Evolutionary conservation across 768 basidiomycete species (phyloP).

Genomic region (Termitomyces bulborhizus): DNA sequence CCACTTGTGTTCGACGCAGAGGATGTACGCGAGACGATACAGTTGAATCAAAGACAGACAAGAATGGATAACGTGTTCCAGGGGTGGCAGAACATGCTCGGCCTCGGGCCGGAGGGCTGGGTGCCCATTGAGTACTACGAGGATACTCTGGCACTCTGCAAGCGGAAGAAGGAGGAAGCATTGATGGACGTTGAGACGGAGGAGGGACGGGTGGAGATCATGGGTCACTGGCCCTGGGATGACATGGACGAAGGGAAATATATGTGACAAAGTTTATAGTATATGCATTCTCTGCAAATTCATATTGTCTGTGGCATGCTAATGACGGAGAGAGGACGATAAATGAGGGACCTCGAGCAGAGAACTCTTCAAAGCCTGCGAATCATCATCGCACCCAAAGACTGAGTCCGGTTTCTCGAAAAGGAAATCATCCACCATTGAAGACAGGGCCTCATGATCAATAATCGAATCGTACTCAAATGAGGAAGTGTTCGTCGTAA

Average conservation of each 20-base stretch:
- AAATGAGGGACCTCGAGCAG: slow-evolving; percentile 46
- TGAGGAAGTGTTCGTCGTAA: slow-evolving; percentile 29
- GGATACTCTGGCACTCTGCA: not conserved
- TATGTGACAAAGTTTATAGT: not conserved
- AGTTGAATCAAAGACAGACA: not conserved
- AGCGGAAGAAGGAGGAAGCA: not conserved
- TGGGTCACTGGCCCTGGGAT: not conserved
- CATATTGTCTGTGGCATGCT: slow-evolving; percentile 28
- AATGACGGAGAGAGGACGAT: slow-evolving; percentile 59
- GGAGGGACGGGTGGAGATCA: not conserved
- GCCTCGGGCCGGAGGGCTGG: not conserved
- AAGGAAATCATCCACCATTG: slow-evolving; percentile 21
- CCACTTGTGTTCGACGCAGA: not conserved
- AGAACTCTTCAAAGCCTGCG: slow-evolving; percentile 24
- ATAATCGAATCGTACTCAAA: slow-evolving; percentile 69
- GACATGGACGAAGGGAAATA: not conserved
- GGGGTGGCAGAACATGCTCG: not conserved
- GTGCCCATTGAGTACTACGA: not conserved
- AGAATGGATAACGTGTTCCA: no score
- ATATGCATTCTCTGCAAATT: no score
- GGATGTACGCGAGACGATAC: not conserved
- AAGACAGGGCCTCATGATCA: slow-evolving; percentile 39
- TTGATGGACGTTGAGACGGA: not conserved
- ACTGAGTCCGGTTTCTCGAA: slow-evolving; percentile 68
- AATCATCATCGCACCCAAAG: slow-evolving; percentile 41